Conservation (phyloP, 345 rosid genomes). For the Erucastrum elatum region DNA sequence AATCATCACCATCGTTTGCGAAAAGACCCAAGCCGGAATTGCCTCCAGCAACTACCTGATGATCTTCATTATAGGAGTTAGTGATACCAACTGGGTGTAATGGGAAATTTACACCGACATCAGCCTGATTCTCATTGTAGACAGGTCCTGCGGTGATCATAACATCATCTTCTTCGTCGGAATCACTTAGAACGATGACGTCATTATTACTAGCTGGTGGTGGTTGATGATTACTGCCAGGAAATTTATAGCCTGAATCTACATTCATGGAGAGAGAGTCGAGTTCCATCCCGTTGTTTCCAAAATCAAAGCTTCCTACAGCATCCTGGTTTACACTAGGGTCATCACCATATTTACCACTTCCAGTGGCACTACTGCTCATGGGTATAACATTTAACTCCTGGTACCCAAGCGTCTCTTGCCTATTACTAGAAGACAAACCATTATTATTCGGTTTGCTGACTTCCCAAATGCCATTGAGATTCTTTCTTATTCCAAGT, state of each 20-base stretch:
- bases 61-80: constrained; percentile 61
- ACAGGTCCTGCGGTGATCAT: constrained; percentile 47
- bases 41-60: constrained; percentile 47
- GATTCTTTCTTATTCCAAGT: constrained; percentile 82
- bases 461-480: constrained; percentile 78
- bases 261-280: constrained; percentile 66
- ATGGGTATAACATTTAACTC: constrained; percentile 68
- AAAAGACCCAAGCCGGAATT: constrained; percentile 64
- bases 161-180: constrained; percentile 79
- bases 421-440: constrained; percentile 61
- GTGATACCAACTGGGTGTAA: constrained; percentile 50
- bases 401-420: constrained; percentile 45
- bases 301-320: constrained; percentile 59
- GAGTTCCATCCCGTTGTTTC: constrained; percentile 63
- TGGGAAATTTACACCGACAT: constrained; percentile 51
- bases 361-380: constrained; percentile 90
- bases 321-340: constrained; percentile 88
- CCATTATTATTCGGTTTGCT: constrained; percentile 72
- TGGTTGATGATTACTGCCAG: constrained; percentile 38
- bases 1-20: constrained; percentile 57
- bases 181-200: constrained; percentile 82
- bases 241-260: constrained; percentile 52
- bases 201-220: constrained; percentile 56
- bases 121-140: constrained; percentile 20
- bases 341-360: constrained; percentile 93